These are phyloP conservation scores for Ogataea ramenticola DNA, from an alignment of 805 yeast species.

Conservation along the genomic window DNA sequence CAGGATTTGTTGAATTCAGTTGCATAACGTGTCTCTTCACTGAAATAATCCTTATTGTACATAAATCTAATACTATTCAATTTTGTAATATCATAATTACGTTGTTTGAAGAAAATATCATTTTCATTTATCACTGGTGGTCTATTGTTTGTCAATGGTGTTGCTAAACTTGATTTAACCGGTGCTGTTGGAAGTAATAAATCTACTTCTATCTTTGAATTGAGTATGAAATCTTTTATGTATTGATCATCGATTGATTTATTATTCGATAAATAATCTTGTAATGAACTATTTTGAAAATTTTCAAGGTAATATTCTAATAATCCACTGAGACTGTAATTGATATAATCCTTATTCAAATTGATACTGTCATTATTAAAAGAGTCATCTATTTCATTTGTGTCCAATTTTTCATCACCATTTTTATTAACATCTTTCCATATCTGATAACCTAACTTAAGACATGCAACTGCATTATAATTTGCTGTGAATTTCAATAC, in stretches of 20 bases:
- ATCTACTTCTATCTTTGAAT: not conserved
- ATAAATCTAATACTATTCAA: slow-evolving; percentile 25
- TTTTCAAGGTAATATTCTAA: slow-evolving; percentile 26
- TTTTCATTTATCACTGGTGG: slow-evolving; percentile 5
- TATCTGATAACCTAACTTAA: slow-evolving; percentile 16
- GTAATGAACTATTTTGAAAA: slow-evolving; percentile 18
- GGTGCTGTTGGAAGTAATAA: not conserved
- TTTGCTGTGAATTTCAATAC: slow-evolving; percentile 69
- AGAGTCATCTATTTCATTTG: no score
- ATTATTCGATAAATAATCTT: slow-evolving; percentile 7
- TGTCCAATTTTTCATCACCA: no score
- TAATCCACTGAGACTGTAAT: slow-evolving; percentile 18
- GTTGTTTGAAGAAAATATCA: slow-evolving; percentile 22
- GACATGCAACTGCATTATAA: slow-evolving; percentile 60
- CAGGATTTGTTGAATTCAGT: slow-evolving; percentile 21
- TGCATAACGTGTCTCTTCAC: slow-evolving; percentile 14
- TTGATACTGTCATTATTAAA: no score
- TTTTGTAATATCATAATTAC: slow-evolving; percentile 24
- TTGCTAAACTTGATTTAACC: no score
- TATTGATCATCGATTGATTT: not conserved
- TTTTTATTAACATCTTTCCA: no score
- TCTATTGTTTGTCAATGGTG: no score
- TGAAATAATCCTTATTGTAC: slow-evolving; percentile 20
- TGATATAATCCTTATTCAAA: slow-evolving; percentile 1
- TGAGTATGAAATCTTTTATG: slow-evolving; percentile 8